These are phyloP conservation scores for Huiozyma naganishii DNA, from an alignment of 805 yeast genomes.

Conservation along the genomic window DNA sequence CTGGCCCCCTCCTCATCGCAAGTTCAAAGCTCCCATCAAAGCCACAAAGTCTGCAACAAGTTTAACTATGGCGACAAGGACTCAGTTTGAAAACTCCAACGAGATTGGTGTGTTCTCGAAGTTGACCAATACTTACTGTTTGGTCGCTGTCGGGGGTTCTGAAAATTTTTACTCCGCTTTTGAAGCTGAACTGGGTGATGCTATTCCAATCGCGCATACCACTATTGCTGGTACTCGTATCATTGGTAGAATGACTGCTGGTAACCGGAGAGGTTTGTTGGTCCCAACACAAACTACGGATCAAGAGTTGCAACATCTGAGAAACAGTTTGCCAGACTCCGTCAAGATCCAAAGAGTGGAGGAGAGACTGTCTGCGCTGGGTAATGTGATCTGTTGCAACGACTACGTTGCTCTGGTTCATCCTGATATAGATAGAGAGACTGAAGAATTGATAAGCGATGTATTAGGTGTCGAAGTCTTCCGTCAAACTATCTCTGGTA, in stretches of 20 bases:
- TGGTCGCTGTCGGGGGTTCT: conserved; percentile 96
- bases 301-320: conserved; percentile 92
- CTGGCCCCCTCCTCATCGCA: no score
- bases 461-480: conserved; percentile 97
- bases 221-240: conserved; percentile 98
- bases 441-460: conserved; percentile 96
- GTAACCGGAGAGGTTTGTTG: conserved; percentile 91
- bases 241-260: conserved; percentile 96
- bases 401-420: conserved; percentile 98
- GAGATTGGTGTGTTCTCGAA: conserved; percentile 93
- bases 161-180: conserved; percentile 83
- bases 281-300: conserved; percentile 98
- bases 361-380: conserved; percentile 92
- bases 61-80: conserved; percentile 52
- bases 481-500: conserved; percentile 97
- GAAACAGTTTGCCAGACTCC: conserved; percentile 91
- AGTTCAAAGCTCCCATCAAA: no score
- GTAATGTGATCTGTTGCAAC: conserved; percentile 96
- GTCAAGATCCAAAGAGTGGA: conserved; percentile 97
- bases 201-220: conserved; percentile 91
- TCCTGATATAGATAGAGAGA: conserved; percentile 98
- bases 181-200: conserved; percentile 95
- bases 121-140: conserved; percentile 89
- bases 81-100: conserved; percentile 76
- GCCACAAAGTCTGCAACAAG: no score